Evolutionary conservation across 2,329 filamentous ascomycete species (phyloP), one percentile per base, ranked within the genome.

Genomic region (Dactylellina sp.): DNA sequence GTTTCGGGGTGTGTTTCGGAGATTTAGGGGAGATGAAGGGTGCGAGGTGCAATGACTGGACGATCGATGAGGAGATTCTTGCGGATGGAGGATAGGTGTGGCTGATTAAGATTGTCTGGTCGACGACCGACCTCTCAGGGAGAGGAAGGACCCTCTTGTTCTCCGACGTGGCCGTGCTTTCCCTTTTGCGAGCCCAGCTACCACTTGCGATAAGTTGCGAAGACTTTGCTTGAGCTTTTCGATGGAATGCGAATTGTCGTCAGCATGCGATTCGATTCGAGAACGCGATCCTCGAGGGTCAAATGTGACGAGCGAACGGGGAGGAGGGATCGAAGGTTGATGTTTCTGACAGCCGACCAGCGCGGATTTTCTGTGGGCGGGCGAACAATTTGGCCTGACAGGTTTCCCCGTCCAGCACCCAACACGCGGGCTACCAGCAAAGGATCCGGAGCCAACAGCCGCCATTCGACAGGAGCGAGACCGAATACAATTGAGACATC

Each of bases 91-190:
- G 16, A 24, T 0, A 6, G 37, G 22, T 40, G 14, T 55, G 50
- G 35, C 22, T 40, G 57, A 14, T n/a, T 9, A 16, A 28, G 14
- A 20, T 37, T 22, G 47, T 14, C 32, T 18, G 20, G 61, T 56
- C 49, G 61, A 64, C 49, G 46, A 49, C 22, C 46, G 46, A 47
- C 50, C 52, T 65, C 50, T 57, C 50, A 22, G 32, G 50, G 52
- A 44, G 63, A 66, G 62, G 62, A 66, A 35, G 42, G 24, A 46
- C 53, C 53, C 53, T 65, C 53, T 60, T 25, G 46, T 59, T 52
- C 14, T 57, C 16, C 53, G 50, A 35, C 55, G 22, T 32, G 55
- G 39, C 12, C 39, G 39, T 20, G 46, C 4, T 50, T 28, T 16
- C 18, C 32, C 20, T n/a, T 24, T 55, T 12, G 22, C 18, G 32